Base-by-base conservation (phyloP, 805 yeast genomes). In the Saccharomycopsis babjevae region DNA sequence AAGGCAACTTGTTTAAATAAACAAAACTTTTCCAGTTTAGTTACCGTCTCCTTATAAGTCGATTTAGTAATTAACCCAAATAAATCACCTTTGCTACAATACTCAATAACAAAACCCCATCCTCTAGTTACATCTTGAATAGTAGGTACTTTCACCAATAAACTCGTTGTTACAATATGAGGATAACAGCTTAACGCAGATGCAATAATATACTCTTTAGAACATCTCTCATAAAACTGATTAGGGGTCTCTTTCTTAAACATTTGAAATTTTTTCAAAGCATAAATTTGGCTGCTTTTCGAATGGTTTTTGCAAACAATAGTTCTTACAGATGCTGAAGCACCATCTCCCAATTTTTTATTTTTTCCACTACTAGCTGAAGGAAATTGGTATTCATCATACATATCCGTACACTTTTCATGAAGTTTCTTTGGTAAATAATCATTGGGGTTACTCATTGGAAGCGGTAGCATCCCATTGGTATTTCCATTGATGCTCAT, bases 41-140 rank as follows among this genome's bases (percentile, higher is more conserved):
- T 74, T 30, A 80, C 72, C 1, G 78, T 68, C 46, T 79, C 67
- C 67, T 79, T 82, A 90, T 91, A 87, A n/a, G 83, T 84, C 0
- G 83, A 75, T 64, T 79, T 78, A 38, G 77, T 72, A 58, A 86
- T 81, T 40, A 86, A 74, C 0, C 86, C 75, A 69, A 84, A 87
- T 36, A 88, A 74, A 70, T 88, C 96, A 62, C 96, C 96, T 22
- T 46, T 46, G 64, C 91, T 90, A 67, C 96, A 89, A 71, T 86
- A 93, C 73, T 94, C 99, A 97, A 94, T 92, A 59, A 94, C 89
- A 70, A 87, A 80, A 1, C 93, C 94, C 94, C 94, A 88, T 1
- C 89, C 86, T 65, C 91, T 74, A 1, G 81, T 76, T 61, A 85
- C 70, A 52, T 71, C 74, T 5, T 77, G 76, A 28, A 82, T 79